Evolutionary conservation across 2,329 filamentous ascomycete genomes (phyloP), one percentile per base, ranked within the genome.

Genomic region (Cladosporium sp.): DNA sequence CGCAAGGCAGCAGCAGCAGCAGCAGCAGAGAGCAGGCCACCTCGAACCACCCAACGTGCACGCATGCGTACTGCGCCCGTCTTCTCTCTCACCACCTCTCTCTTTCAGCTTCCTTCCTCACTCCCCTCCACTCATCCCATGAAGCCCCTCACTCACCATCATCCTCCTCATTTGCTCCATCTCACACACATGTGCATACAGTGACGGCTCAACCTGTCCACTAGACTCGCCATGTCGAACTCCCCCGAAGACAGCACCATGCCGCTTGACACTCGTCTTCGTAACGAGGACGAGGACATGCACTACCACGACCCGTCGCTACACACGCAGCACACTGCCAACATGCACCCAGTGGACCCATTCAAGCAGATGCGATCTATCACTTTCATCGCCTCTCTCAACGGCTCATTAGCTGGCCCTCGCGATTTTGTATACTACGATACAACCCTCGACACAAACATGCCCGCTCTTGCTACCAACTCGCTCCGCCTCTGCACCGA

Each of bases 1-100:
- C 56, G 34, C 51, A 54, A 54, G 51, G 51, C 51, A 54, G 28
- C 51, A 53, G 49, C n/a, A n/a, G n/a, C n/a, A n/a, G n/a, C n/a
- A n/a, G n/a, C n/a, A 18, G 14, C 25, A 49, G 48, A 7, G 25
- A 32, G 28, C 51, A 54, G 51, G 51, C 51, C 26, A 30, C 49
- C 49, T 28, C 21, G 49, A 26, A 53, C 25, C 49, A 32, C 30
- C 51, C 28, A 28, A n/a, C 39, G 7, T 46, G 36, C 36, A 6
- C n/a, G n/a, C n/a, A 21, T 21, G n/a, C 13, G n/a, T 21, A 18
- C 39, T 53, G 51, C 51, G 51, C 51, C 51, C 51, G 51, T 21
- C 39, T 46, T 23, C 49, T 32, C 21, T 28, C 49, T 53, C 25
- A 28, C 16, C n/a, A n/a, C n/a, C n/a, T 32, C 26, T 54, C 30